Evolutionary conservation across 2,329 filamentous ascomycete genomes (phyloP).

Genomic region (Cyphellophora attinorum): DNA sequence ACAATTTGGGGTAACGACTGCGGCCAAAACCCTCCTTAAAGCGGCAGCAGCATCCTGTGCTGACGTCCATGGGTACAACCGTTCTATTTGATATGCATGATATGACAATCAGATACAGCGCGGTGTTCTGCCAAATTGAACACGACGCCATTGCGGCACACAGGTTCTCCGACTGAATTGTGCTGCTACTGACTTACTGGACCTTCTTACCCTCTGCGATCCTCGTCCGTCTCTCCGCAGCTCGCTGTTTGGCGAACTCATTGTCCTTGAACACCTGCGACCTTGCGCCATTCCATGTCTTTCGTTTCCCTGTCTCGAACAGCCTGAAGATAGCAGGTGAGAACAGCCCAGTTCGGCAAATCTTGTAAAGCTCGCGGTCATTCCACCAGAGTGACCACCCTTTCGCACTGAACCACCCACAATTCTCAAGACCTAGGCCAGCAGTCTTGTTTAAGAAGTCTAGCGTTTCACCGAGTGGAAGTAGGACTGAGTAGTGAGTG

Average conservation of each 20-base stretch:
- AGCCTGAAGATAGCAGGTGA: slow-evolving; percentile 33
- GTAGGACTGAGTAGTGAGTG: slow-evolving; percentile 17
- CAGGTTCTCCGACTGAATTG: no score
- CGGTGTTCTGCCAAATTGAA: not conserved
- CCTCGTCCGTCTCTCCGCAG: slow-evolving; percentile 4
- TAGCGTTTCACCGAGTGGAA: slow-evolving; percentile 27
- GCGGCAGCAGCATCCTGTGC: no score
- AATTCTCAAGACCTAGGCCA: not conserved
- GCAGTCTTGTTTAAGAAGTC: slow-evolving; percentile 30
- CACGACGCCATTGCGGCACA: not conserved
- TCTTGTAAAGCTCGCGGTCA: slow-evolving; percentile 28
- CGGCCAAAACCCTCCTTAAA: no score
- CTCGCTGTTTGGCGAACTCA: slow-evolving; percentile 3
- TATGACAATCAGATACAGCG: not conserved
- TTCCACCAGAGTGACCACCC: slow-evolving; percentile 34
- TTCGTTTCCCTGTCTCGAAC: slow-evolving; percentile 33
- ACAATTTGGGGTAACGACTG: no score
- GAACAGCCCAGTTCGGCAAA: slow-evolving; percentile 30
- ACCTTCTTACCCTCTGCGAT: not conserved
- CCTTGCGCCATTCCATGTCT: slow-evolving; percentile 31
- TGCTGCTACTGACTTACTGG: no score
- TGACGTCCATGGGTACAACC: not conserved
- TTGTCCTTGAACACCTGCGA: slow-evolving; percentile 12
- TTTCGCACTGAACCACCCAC: slow-evolving; percentile 19
- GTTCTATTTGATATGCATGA: not conserved